These are phyloP conservation scores for Magnusiomyces paraingens DNA, from an alignment of 1,139 yeast species.

Conservation along the genomic window DNA sequence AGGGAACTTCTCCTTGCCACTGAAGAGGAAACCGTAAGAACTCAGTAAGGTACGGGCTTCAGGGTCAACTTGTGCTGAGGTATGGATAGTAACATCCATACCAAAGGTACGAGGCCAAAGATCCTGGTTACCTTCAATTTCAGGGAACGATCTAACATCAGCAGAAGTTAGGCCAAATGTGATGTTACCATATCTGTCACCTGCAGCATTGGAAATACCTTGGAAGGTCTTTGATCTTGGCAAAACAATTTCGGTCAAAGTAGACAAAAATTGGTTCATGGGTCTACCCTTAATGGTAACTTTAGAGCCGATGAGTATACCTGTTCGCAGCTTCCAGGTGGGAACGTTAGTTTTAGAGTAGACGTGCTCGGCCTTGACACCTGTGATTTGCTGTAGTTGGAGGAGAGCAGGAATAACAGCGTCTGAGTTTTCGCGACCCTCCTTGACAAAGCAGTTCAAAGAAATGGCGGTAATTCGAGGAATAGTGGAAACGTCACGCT, in stretches of 20 bases:
- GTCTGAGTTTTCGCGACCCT: slow-evolving; percentile 67
- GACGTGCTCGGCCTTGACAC: slow-evolving; percentile 69
- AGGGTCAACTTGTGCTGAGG: slow-evolving; percentile 83
- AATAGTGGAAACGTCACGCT: slow-evolving; percentile 57
- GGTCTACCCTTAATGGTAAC: slow-evolving; percentile 71
- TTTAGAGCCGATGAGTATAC: slow-evolving; percentile 90
- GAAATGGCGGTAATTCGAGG: slow-evolving; percentile 63
- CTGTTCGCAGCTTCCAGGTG: slow-evolving; percentile 81
- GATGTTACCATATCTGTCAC: slow-evolving; percentile 81
- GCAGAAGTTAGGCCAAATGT: slow-evolving; percentile 77
- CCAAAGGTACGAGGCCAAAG: slow-evolving; percentile 86
- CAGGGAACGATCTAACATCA: slow-evolving; percentile 82
- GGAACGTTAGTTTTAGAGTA: slow-evolving; percentile 77
- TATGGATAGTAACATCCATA: slow-evolving; percentile 76
- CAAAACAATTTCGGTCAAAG: slow-evolving; percentile 84
- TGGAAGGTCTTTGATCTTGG: slow-evolving; percentile 87
- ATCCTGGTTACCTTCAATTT: slow-evolving; percentile 85
- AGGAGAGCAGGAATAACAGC: slow-evolving; percentile 71
- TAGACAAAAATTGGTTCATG: slow-evolving; percentile 77
- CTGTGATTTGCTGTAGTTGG: slow-evolving; percentile 89
- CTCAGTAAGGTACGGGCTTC: slow-evolving; percentile 87
- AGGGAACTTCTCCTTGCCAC: slow-evolving; percentile 42
- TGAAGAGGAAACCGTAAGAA: slow-evolving; percentile 77
- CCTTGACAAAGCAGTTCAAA: slow-evolving; percentile 70
- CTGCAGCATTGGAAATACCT: slow-evolving; percentile 70